phyloP scores from a whole-genome alignment of 2,329 filamentous ascomycete genomes.

The Fusarium chuoi region DNA sequence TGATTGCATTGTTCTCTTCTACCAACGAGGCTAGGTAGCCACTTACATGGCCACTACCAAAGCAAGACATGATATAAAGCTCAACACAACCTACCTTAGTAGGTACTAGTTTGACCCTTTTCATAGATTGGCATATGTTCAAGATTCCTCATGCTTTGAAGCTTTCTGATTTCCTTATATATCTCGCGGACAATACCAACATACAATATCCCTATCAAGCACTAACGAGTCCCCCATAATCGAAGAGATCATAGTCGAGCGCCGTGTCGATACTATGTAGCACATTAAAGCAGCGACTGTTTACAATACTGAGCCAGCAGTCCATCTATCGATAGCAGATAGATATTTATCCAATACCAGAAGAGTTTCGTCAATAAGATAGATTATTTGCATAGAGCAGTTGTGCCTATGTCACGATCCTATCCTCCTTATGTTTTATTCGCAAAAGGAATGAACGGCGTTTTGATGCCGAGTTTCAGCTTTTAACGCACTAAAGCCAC shows the following conservation, averaged over 20 bases:
- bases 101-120: background rate
- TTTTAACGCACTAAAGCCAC: background rate
- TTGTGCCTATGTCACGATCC: background rate
- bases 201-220: background rate
- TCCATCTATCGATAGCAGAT: background rate
- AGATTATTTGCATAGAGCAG: background rate
- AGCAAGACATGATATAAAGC: background rate
- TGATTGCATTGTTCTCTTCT: background rate
- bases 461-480: background rate
- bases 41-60: background rate
- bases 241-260: background rate
- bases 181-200: background rate
- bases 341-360: background rate
- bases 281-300: background rate
- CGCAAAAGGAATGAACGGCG: background rate
- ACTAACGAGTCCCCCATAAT: background rate
- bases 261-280: background rate
- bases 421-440: background rate
- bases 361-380: no score
- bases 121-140: background rate
- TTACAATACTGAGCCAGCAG: background rate
- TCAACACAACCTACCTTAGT: background rate
- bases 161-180: background rate
- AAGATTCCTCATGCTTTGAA: background rate
- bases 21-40: background rate